A percentile compares a stretch with the other conserved stretches of the same genome.
Conservation (phyloP, 306 rosid species). For the Prunus mongolica region DNA sequence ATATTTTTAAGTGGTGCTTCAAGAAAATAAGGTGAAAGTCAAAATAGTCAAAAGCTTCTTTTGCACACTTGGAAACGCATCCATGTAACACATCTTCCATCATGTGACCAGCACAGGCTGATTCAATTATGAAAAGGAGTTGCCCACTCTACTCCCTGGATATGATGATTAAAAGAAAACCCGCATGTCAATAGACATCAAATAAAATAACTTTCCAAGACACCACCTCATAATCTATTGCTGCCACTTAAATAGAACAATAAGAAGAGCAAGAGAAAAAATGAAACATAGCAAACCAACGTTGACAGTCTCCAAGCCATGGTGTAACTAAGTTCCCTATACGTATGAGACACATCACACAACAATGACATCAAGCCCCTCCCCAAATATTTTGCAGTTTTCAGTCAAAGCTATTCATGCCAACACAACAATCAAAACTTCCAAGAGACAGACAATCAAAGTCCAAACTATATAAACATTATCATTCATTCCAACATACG, state of each 20-base stretch:
- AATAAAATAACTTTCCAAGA: slow-evolving; percentile 24
- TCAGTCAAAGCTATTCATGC: background rate
- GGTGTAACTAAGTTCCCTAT: background rate
- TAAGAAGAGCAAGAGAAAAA: background rate
- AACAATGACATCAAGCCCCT: background rate
- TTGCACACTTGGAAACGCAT: slow-evolving; percentile 24
- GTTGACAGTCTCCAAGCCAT: background rate
- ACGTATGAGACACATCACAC: background rate
- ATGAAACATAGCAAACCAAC: slow-evolving; percentile 1
- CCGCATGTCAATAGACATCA: slow-evolving; percentile 19
- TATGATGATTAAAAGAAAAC: slow-evolving; percentile 29
- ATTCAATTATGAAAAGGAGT: slow-evolving; percentile 35
- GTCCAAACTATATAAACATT: background rate
- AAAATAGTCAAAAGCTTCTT: slow-evolving; percentile 12
- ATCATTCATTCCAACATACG: background rate
- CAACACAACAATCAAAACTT: background rate
- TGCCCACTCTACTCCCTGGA: slow-evolving; percentile 41
- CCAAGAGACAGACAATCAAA: background rate
- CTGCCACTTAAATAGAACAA: slow-evolving; percentile 10
- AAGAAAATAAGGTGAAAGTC: slow-evolving; percentile 12
- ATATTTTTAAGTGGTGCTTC: slow-evolving; percentile 8
- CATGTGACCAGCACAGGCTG: slow-evolving; percentile 38
- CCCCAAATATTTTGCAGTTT: background rate
- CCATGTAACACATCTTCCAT: slow-evolving; percentile 30
- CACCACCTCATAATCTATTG: slow-evolving; percentile 15